A percentile compares a stretch with the other conserved stretches of the same genome.
phyloP scores from a whole-genome alignment of 495 filamentous ascomycete species.

The Daldinia childiae region DNA sequence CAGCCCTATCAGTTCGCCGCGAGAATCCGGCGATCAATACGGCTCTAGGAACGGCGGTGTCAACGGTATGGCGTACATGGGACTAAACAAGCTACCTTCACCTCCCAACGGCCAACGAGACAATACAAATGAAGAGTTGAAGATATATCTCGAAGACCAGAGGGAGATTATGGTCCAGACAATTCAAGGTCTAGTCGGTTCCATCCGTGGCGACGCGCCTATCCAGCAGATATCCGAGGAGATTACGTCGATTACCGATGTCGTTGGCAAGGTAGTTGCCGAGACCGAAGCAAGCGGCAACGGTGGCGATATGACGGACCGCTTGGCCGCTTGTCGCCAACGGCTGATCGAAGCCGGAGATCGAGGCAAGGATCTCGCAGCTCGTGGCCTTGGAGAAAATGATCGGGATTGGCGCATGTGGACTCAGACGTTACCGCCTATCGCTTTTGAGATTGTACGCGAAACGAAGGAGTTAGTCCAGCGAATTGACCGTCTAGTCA shows the following conservation, averaged over 20 bases:
- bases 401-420: conserved; percentile 67
- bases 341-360: conserved; percentile 74
- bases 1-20: conserved; percentile 63
- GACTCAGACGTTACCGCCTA: conserved; percentile 77
- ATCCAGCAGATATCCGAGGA: conserved; percentile 74
- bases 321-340: conserved; percentile 69
- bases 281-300: conserved; percentile 70
- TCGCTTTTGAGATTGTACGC: conserved; percentile 87
- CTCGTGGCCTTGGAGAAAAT: conserved; percentile 54
- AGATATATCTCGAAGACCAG: conserved; percentile 84
- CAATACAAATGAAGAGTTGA: conserved; percentile 75
- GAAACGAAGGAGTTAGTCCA: conserved; percentile 79
- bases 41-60: conserved; percentile 42
- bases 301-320: conserved; percentile 69
- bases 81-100: conserved; percentile 47
- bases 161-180: conserved; percentile 81
- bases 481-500: conserved; percentile 52
- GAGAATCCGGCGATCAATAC: conserved; percentile 56
- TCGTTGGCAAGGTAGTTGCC: conserved; percentile 74
- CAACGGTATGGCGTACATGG: conserved; percentile 48
- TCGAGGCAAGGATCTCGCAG: conserved; percentile 65
- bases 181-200: conserved; percentile 82
- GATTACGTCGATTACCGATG: conserved; percentile 73
- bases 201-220: conserved; percentile 75
- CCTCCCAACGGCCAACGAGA: conserved; percentile 51